phyloP scores from a whole-genome alignment of 225 moss, liverwort and hornwort genomes.

The Straminergon stramineum region DNA sequence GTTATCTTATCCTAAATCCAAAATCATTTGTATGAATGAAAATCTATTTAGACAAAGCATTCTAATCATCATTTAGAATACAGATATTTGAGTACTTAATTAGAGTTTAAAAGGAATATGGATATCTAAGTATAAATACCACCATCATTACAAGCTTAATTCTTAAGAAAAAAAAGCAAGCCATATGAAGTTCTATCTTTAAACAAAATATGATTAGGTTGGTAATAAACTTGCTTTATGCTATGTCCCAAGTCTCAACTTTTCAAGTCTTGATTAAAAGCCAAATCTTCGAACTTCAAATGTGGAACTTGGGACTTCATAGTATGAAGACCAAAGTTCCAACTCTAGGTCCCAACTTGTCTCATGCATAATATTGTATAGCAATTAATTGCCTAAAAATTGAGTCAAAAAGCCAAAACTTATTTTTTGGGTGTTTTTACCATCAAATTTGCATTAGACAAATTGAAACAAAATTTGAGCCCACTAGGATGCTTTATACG shows the following conservation, averaged over 20 bases:
- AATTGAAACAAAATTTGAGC: background rate
- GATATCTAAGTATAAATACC: too few relatives aligned
- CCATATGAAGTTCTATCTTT: too few relatives aligned
- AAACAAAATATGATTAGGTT: too few relatives aligned
- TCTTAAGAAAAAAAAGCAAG: too few relatives aligned
- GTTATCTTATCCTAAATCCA: too few relatives aligned
- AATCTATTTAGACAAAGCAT: too few relatives aligned
- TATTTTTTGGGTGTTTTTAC: background rate
- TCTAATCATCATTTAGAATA: too few relatives aligned
- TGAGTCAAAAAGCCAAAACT: accelerated
- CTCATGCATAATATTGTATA: background rate
- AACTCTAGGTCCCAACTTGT: background rate
- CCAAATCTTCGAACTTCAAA: accelerated
- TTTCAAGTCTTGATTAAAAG: background rate
- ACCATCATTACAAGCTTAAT: too few relatives aligned
- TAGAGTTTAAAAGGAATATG: too few relatives aligned
- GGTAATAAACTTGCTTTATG: too few relatives aligned
- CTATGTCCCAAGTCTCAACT: background rate
- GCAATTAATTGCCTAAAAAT: background rate
- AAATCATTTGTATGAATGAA: too few relatives aligned
- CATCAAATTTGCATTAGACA: background rate
- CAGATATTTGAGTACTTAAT: too few relatives aligned
- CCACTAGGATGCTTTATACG: background rate
- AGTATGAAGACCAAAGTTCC: background rate
- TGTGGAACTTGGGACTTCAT: background rate